Conservation (phyloP, 345 rosid species). For the Gossypioides kirkii region DNA sequence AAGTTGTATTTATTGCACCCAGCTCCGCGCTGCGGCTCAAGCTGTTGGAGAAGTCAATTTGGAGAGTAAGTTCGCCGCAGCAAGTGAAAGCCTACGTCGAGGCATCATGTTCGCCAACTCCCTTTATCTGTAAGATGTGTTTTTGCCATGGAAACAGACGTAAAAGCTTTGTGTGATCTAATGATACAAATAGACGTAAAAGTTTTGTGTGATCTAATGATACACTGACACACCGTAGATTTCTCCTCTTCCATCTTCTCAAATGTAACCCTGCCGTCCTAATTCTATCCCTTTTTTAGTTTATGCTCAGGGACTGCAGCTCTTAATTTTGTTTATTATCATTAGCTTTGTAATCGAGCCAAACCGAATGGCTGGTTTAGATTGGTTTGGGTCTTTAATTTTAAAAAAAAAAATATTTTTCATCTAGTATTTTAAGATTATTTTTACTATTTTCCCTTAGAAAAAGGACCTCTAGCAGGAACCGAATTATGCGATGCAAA, state of each 20-base stretch:
- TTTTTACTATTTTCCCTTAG: too few species aligned
- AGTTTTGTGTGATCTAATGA: not conserved
- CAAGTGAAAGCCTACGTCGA: conserved; percentile 80
- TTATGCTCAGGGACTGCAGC: not conserved
- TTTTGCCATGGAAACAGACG: not conserved
- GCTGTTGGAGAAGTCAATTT: conserved; percentile 72
- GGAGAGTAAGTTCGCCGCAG: conserved; percentile 90
- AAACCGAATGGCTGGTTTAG: too few species aligned
- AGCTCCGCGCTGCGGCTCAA: conserved; percentile 83
- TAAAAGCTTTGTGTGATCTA: not conserved
- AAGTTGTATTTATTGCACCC: conserved; percentile 9
- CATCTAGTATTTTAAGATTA: too few species aligned
- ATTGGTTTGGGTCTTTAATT: too few species aligned
- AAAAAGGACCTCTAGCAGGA: too few species aligned
- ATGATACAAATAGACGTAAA: not conserved
- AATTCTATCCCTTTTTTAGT: not conserved
- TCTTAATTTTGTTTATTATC: not conserved
- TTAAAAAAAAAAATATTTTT: too few species aligned
- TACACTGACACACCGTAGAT: not conserved
- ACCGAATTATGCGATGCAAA: too few species aligned
- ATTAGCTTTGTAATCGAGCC: not conserved
- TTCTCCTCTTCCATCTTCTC: not conserved
- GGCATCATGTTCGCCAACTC: conserved; percentile 96
- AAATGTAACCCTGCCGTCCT: not conserved
- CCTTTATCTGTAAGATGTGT: conserved; percentile 47